These are phyloP conservation scores for Chlamydomonas sphaeroides DNA, from an alignment of 139 green algal species.

Conservation along the genomic window DNA sequence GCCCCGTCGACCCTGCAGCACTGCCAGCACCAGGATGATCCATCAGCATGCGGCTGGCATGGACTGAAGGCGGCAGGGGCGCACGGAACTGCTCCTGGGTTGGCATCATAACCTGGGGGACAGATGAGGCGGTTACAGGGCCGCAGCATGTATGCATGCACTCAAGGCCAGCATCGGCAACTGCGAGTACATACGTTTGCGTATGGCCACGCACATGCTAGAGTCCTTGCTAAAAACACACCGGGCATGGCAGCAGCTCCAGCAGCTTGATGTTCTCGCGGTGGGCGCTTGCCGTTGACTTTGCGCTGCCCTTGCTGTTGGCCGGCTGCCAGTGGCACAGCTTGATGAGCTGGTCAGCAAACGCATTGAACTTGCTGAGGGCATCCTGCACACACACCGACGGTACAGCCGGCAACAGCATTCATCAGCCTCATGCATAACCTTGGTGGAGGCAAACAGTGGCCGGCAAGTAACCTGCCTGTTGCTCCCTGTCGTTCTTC, in stretches of 20 bases:
- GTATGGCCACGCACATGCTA: no score
- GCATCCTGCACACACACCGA: no score
- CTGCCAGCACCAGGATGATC: neutral
- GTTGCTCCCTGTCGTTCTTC: no score
- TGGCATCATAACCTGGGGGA: constrained; percentile 81
- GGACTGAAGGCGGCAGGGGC: constrained; percentile 46
- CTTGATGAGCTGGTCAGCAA: constrained; percentile 84
- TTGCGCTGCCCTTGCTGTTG: neutral
- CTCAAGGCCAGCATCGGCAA: no score
- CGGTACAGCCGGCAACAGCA: no score
- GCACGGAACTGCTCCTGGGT: constrained; percentile 59
- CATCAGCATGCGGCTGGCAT: constrained; percentile 12
- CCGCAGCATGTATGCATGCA: neutral
- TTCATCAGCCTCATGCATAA: neutral
- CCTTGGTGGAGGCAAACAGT: no score
- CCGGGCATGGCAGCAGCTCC: constrained; percentile 73
- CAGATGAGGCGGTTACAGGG: neutral
- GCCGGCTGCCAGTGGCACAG: constrained; percentile 69
- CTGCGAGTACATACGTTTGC: no score
- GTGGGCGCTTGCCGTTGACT: no score
- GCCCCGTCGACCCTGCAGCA: neutral
- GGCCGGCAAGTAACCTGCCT: no score
- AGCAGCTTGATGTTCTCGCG: no score
- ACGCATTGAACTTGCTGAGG: no score
- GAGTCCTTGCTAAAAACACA: no score